Base-by-base conservation (phyloP, 306 rosid genomes). In the Glycine latifolia region DNA sequence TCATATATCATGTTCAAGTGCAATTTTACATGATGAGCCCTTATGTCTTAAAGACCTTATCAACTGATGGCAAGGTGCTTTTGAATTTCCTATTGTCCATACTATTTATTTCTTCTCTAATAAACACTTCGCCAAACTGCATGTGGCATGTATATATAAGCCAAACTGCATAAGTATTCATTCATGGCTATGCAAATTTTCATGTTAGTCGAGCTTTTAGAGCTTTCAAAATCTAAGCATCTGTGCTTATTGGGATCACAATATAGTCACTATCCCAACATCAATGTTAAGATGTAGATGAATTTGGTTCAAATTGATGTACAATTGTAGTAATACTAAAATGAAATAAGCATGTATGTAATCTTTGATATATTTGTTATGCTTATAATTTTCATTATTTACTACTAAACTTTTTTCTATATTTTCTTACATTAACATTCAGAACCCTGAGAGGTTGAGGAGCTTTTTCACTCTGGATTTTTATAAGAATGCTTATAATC, bases 361-460 rank as follows among this genome's bases (percentile, higher is more conserved):
- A 54, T 71, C 35, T 76, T 62, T 65, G 16, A 70, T 20, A 13
- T 46, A 15, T n/a, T 20, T 71, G 9, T 49, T 26, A 49, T 47
- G 66, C 48, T 59, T 10, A 31, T 46, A 16, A 46, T 68, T 79
- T 81, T 73, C 55, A 26, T 73, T 44, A 48, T 47, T 49, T 41
- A 48, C 75, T 78, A 61, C 56, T 56, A 65, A 65, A 26, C 61
- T 20, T 33, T 71, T 47, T 41, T 55, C 11, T 39, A 39, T 76
- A 41, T 44, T 76, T 59, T 71, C 7, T 65, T 76, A 72, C 62
- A 17, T 49, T 69, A 89, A 53, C 78, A 65, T 78, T 81, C 91
- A 94, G 98, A 90, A 85, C 26, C 89, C 90, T 69, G 63, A 1
- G 47, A 9, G 9, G 9, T 43, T 43, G 47, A 43, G 47, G 47